These are phyloP conservation scores for Pneumocystis murina DNA, from an alignment of 1,139 yeast genomes.

Conservation along the genomic window DNA sequence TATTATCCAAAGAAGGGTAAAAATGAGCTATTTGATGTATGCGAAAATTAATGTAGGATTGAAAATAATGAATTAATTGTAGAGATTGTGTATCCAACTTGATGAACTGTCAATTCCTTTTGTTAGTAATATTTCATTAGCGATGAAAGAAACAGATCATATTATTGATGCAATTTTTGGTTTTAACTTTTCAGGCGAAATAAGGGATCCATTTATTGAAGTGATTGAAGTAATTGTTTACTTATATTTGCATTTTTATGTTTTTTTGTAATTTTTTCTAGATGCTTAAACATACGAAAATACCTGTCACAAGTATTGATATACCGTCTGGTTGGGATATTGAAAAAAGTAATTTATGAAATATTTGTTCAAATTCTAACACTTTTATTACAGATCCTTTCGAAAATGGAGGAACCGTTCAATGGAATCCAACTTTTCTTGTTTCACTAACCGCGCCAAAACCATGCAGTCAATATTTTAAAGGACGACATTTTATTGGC, in stretches of 20 bases:
- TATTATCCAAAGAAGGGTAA: constrained; percentile 29
- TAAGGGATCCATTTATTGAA: constrained; percentile 60
- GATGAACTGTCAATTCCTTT: constrained; percentile 39
- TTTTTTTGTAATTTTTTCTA: constrained; percentile 3
- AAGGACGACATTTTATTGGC: constrained; percentile 58
- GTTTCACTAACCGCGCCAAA: constrained; percentile 89
- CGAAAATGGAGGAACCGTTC: constrained; percentile 29
- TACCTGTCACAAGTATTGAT: constrained; percentile 66
- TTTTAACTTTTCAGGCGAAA: constrained; percentile 80
- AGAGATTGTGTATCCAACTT: constrained; percentile 42
- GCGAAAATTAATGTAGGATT: not conserved
- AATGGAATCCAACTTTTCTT: constrained; percentile 43
- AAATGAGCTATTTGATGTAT: constrained; percentile 21
- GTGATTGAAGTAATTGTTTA: constrained; percentile 30
- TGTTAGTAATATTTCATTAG: constrained; percentile 24
- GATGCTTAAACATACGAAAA: constrained; percentile 4
- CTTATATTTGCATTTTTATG: constrained; percentile 27
- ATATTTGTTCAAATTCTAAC: constrained; percentile 29
- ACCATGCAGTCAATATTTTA: constrained; percentile 52
- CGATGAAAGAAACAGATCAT: constrained; percentile 24
- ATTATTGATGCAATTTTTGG: constrained; percentile 82
- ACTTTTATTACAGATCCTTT: constrained; percentile 52
- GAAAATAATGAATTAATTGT: constrained; percentile 7
- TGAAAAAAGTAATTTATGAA: not conserved
- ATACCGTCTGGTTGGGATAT: constrained; percentile 89